These are phyloP conservation scores for Aspergillus sp. DNA, from an alignment of 2,329 filamentous ascomycete genomes.

Conservation along the genomic window DNA sequence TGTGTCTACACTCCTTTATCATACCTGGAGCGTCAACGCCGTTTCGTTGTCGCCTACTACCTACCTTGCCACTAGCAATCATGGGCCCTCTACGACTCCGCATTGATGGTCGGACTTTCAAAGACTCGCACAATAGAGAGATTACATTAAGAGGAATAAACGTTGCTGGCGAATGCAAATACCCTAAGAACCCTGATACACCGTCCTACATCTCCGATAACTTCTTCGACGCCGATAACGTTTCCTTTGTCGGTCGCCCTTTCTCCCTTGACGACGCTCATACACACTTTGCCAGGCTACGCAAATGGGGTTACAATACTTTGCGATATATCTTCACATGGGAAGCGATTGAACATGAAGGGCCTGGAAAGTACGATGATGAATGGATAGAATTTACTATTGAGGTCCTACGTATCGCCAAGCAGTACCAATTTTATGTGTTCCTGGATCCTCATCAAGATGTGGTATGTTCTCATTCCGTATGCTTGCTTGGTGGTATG, in stretches of 20 bases:
- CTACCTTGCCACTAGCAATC: conserved; percentile 1
- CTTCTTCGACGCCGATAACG: conserved; percentile 91
- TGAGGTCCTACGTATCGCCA: conserved; percentile 77
- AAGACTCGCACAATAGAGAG: conserved; percentile 78
- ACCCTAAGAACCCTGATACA: conserved; percentile 76
- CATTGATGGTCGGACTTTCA: conserved; percentile 83
- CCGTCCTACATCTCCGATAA: conserved; percentile 75
- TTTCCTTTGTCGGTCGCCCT: conserved; percentile 84
- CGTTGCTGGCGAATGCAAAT: conserved; percentile 85
- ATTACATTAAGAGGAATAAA: conserved; percentile 93
- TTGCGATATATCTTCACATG: conserved; percentile 97
- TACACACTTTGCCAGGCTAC: conserved; percentile 80
- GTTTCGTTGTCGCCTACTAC: background rate
- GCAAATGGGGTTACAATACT: conserved; percentile 91
- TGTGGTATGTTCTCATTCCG: conserved; percentile 62
- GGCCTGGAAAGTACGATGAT: conserved; percentile 90
- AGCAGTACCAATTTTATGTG: conserved; percentile 88
- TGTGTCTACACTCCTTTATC: background rate
- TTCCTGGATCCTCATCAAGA: conserved; percentile 99
- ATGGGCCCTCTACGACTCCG: conserved; percentile 78
- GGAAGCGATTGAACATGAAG: conserved; percentile 95
- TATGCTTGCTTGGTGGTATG: background rate
- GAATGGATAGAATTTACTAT: conserved; percentile 92
- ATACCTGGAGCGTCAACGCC: background rate
- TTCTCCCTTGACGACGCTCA: conserved; percentile 83